phyloP scores from a whole-genome alignment of 2,329 filamentous ascomycete species.

The Aureobasidium namibiae region DNA sequence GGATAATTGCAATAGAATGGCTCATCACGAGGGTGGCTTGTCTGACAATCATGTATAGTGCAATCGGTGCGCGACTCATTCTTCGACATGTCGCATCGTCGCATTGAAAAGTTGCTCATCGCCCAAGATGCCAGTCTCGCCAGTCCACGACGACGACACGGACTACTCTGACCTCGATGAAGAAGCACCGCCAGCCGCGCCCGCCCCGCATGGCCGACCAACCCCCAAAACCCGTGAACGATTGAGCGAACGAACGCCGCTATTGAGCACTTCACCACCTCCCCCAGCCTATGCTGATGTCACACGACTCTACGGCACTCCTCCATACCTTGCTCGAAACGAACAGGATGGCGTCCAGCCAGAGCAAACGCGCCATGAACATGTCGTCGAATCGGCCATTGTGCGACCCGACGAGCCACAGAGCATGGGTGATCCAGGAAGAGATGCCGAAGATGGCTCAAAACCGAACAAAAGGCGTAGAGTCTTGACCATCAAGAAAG shows the following conservation, averaged over 20 bases:
- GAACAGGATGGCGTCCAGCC: neutral
- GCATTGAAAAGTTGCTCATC: neutral
- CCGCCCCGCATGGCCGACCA: neutral
- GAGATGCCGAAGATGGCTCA: neutral
- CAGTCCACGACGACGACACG: conserved; percentile 7
- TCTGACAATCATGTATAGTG: neutral
- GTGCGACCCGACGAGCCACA: neutral
- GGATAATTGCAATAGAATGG: neutral
- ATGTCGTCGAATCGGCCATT: neutral
- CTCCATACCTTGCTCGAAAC: neutral
- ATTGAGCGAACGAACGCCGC: conserved; percentile 10
- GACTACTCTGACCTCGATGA: conserved; percentile 10
- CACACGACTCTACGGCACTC: neutral
- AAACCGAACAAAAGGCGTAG: neutral
- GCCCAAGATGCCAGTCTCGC: conserved; percentile 1
- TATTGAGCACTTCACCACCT: conserved; percentile 7
- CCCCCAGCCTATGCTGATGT: conserved; percentile 13
- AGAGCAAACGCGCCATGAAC: neutral
- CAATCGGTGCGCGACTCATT: neutral
- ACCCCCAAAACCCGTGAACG: neutral
- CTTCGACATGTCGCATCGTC: neutral
- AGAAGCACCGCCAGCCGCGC: neutral
- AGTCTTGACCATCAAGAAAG: neutral
- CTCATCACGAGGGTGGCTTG: conserved; percentile 8
- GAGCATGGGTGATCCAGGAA: neutral